Evolutionary conservation across 257 asterid species (phyloP).

Genomic region (Lantana camara): DNA sequence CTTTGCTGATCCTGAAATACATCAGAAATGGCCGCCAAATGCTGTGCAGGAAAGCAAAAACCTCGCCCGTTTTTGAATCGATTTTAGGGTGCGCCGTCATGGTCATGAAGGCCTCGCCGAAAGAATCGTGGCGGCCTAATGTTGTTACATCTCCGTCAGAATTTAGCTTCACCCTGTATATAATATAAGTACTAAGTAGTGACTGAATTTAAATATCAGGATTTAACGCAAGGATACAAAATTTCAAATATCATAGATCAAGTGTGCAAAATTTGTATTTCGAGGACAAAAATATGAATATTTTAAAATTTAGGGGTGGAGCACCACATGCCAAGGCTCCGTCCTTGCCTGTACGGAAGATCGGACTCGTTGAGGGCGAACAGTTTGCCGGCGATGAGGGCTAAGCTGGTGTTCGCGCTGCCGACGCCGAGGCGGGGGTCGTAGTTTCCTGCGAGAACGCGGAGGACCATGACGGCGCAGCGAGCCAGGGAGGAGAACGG

Average conservation of each 20-base stretch:
- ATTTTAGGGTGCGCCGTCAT: constrained; percentile 84
- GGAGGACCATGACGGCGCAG: constrained; percentile 26
- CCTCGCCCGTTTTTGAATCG: constrained; percentile 47
- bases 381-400: constrained; percentile 47
- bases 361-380: constrained; percentile 65
- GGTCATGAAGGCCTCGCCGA: constrained; percentile 38
- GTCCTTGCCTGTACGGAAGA: constrained; percentile 75
- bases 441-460: constrained; percentile 38
- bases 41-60: constrained; percentile 58
- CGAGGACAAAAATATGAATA: no score
- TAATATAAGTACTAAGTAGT: no score
- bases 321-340: no score
- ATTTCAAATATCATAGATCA: no score
- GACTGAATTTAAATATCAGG: no score
- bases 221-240: no score
- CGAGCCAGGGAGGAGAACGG: constrained; percentile 44
- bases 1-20: constrained; percentile 39
- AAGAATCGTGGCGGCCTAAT: constrained; percentile 53
- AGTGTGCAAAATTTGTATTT: no score
- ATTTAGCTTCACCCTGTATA: constrained; percentile 35
- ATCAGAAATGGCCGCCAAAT: constrained; percentile 46
- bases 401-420: constrained; percentile 61
- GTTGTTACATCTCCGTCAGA: constrained; percentile 56
- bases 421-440: constrained; percentile 55
- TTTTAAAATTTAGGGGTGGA: no score